phyloP scores from a whole-genome alignment of 768 basidiomycete genomes.

The Cystobasidium ongulense region DNA sequence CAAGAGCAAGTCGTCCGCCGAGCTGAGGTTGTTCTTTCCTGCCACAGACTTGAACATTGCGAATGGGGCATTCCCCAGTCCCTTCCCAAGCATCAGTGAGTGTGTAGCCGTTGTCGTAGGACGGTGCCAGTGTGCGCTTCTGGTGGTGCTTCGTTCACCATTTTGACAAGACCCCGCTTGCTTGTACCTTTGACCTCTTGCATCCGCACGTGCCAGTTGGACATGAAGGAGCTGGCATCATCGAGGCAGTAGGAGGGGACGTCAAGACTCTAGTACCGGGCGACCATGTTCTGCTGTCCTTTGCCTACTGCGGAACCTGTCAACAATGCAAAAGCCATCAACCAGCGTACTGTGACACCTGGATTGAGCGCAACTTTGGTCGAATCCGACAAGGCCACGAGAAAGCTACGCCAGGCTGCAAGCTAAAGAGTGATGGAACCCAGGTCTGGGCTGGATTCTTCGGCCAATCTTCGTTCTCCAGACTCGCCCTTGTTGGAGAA shows the following conservation, averaged over 20 bases:
- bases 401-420: not conserved
- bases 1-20: not conserved
- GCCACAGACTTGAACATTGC: not conserved
- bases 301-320: conserved; percentile 5
- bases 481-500: not conserved
- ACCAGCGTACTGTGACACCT: not conserved
- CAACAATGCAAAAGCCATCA: conserved; percentile 4
- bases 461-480: conserved; percentile 9
- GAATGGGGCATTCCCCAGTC: not conserved
- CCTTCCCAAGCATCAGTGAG: not conserved
- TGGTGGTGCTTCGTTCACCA: not conserved
- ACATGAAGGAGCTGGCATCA: conserved; percentile 6
- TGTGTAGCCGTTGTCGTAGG: not conserved
- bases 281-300: conserved; percentile 15
- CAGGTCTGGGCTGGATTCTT: not conserved
- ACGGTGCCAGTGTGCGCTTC: not conserved
- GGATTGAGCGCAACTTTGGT: not conserved
- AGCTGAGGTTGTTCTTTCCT: not conserved
- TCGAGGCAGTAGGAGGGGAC: not conserved
- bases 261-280: conserved; percentile 7
- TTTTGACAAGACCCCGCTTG: too few relatives aligned
- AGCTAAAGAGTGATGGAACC: not conserved
- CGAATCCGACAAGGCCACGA: not conserved
- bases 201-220: not conserved
- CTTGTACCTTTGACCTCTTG: not conserved